Base-by-base conservation (phyloP, 352 stramenopile species). In the Phytopythium chamaehyphon region DNA sequence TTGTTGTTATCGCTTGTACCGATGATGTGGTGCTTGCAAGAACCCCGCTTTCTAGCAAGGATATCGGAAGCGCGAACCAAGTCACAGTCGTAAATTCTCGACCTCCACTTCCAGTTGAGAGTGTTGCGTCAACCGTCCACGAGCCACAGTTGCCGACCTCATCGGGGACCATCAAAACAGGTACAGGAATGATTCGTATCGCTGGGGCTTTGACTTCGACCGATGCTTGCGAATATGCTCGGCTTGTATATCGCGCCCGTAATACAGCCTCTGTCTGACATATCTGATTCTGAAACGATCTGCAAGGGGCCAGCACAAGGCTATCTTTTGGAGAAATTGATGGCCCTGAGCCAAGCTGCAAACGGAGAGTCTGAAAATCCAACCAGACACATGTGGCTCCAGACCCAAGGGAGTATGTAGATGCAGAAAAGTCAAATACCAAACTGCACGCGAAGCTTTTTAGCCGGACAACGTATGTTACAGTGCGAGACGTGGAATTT, bases 131-230 rank as follows among this genome's bases (percentile, higher is more conserved):
- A 2, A 62, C 51, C 0, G 43, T 51, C 70, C 78, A 88, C 1
- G 33, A n/a, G 0, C 81, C 81, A 45, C 81, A 92, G 15, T 73
- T 82, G 3, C 78, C 73, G 15, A 74, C 66, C n/a, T 77, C 65
- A 7, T 88, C 75, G 0, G 81, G 78, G 9, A 57, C 52, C 21
- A 66, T 72, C 9, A 92, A 19, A 1, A 88, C 62, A 11, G 73
- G 56, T 15, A 43, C 75, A 0, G 78, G 78, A 15, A 59, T 57
- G 11, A 78, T 60, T 28, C 76, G 69, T 23, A 68, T 47, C 0
- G n/a, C 51, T 0, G 73, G 60, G 2, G 73, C 46, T 6, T 38
- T 40, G 8, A 89, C 51, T 1, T 42, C 42, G 1, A 87, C 57
- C 10, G 50, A 76, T 11, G 62, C 76, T 43, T 87, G 78, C 2